Evolutionary conservation across 805 yeast genomes (phyloP), one percentile per base, ranked within the genome.

Genomic region (Candida ortonii): DNA sequence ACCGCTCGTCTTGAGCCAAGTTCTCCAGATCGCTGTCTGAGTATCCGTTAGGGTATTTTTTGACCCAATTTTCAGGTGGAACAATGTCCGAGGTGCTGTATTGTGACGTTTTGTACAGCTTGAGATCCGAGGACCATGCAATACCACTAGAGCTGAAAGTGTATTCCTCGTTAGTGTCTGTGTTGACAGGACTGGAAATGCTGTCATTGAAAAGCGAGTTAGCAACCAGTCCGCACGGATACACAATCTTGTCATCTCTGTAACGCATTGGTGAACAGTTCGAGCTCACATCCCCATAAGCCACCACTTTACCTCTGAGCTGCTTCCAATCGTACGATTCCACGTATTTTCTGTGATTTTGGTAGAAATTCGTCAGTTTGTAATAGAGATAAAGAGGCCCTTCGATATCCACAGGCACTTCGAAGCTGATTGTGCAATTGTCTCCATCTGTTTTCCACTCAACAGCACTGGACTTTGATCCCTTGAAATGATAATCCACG

Each of bases 141-240:
- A 90, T 90, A 4, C 76, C 87, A 18, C 61, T 56, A 40, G 72
- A 68, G 3, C 73, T 56, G 47, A 78, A 58, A 9, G 52, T 62
- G 42, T 61, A 59, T 3, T 70, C 66, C 32, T 66, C 65, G 43
- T 61, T 63, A 22, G 60, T 23, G 14, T 31, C 38, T 5, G 32
- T 25, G 18, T 39, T 44, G 37, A 63, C 64, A 7, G 80, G 82
- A 12, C 68, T 62, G 6, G 74, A 64, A 53, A 85, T 80, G 3
- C 96, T 77, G 55, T 90, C 98, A 60, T 90, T 90, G 70, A 93
- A 90, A 59, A 75, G 61, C 0, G 97, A 86, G 62, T 90, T 90
- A 33, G 97, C 95, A 45, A 90, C 87, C 32, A 90, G 70, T 1
- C 98, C 98, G 65, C 97, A 93, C 12, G 98, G 98, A 57, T 90